Evolutionary conservation across 164 flowering plant species (phyloP), one percentile per base, ranked within the genome.

Genomic region (Sedum album): DNA sequence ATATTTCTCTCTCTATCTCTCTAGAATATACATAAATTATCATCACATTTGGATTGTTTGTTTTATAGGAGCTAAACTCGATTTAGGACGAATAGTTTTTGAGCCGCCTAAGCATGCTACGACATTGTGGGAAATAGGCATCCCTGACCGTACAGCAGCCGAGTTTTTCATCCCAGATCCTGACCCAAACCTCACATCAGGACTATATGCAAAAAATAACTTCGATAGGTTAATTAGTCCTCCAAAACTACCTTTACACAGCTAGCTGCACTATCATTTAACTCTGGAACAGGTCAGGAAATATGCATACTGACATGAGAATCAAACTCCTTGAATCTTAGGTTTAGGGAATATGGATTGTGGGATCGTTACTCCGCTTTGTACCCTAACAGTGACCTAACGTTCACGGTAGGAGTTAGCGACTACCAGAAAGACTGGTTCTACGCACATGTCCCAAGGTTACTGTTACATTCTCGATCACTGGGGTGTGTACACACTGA

Each of bases 91-190:
- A 31, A 62, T 83, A 57, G 55, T 70, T 0, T 85, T 73, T 49
- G 65, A 68, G 33, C 81, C 89, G 25, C 87, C 86, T 26, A 79
- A 88, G 71, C 66, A 71, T 66, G 92, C 89, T 9, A 79, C 89
- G 1, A 85, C 92, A 0, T n/a, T 84, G 21, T 87, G 92, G 92
- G 88, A 85, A 74, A 87, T 87, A 4, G 92, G 92, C 39, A 31
- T 79, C 49, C 88, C 92, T 9, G 89, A 87, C 31, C 84, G 91
- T 1, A 67, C 79, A 1, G 88, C 88, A 8, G 81, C 78, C 0
- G 91, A 86, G 41, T 87, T 83, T 66, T 83, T 28, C 60, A 69
- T 87, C 30, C 91, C 91, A 4, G 82, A 81, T 10, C 79, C 89
- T 0, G 44, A 72, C 42, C n/a, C 91, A 0, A 51, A 42, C 0